Base-by-base conservation (phyloP, 805 yeast species). In the Saccharomyces kudriavzevii region DNA sequence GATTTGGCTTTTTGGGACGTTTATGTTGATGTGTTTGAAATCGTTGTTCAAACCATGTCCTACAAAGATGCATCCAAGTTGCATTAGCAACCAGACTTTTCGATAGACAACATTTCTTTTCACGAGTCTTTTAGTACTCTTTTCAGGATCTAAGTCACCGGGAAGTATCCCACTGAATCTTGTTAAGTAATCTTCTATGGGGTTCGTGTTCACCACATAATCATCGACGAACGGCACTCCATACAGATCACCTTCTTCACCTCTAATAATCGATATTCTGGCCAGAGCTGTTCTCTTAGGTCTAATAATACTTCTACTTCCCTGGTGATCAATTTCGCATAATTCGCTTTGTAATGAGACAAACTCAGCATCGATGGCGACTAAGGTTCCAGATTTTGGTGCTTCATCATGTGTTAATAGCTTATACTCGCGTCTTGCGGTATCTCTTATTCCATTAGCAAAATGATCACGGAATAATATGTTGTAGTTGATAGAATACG, bases 351-450 rank as follows among this genome's bases (percentile, higher is more conserved):
- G 81, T 30, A 91, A 67, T 29, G 84, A 79, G 2, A 94, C 98
- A 75, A 95, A 94, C 69, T 94, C 99, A 0, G 99, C 97, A 74
- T 94, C 99, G 54, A 94, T 85, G 0, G 98, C 99, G 20, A 92
- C 84, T 43, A 90, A 67, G 0, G 88, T 75, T 0, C 96, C 96
- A 0, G 83, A 77, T 22, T 64, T 64, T 0, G 97, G 97, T 0
- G 89, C 87, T 60, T 87, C 91, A 48, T 77, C 76, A 31, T 71
- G 71, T 0, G 89, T 82, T 54, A 89, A 70, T n/a, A 87, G 72
- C 59, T 81, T 78, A 64, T 87, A 88, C 57, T 89, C 92, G 51
- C 78, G 74, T 47, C 74, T 76, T 53, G 77, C 75, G 0, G 76
- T 78, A 51, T 81, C 81, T 56, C 90, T 74, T 5, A 82, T 80